These are phyloP conservation scores for Ruellia speciosa DNA, from an alignment of 305 asterid species.

Conservation along the genomic window DNA sequence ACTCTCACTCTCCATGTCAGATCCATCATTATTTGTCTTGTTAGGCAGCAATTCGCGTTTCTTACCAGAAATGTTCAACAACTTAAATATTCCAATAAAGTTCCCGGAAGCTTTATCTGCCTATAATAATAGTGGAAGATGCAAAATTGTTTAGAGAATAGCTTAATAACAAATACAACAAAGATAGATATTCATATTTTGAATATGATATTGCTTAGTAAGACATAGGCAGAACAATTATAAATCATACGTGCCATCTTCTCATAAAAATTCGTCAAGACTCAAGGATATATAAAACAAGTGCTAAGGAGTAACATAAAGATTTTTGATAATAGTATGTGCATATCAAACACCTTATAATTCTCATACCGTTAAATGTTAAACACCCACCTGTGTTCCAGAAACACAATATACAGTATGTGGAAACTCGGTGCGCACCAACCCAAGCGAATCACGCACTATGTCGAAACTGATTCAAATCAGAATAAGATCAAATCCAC, in stretches of 20 bases:
- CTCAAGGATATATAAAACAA: too few relatives aligned
- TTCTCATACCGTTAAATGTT: not conserved
- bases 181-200: too few relatives aligned
- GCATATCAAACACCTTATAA: not conserved
- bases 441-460: constrained; percentile 66
- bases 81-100: constrained; percentile 61
- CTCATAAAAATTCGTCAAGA: not conserved
- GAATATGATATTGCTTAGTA: not conserved
- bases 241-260: not conserved
- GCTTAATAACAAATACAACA: too few relatives aligned
- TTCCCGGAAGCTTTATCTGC: constrained; percentile 73
- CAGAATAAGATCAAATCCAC: constrained; percentile 12
- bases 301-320: too few relatives aligned
- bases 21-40: constrained; percentile 36
- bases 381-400: constrained; percentile 69
- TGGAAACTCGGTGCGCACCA: constrained; percentile 85
- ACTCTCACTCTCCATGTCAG: constrained; percentile 68
- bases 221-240: not conserved
- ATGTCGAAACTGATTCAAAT: constrained; percentile 62
- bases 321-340: not conserved
- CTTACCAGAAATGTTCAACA: constrained; percentile 75
- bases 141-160: not conserved
- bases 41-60: constrained; percentile 61
- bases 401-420: constrained; percentile 72
- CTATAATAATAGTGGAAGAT: constrained; percentile 25